Conservation (phyloP, 257 asterid genomes). For the Scutellaria barbata region DNA sequence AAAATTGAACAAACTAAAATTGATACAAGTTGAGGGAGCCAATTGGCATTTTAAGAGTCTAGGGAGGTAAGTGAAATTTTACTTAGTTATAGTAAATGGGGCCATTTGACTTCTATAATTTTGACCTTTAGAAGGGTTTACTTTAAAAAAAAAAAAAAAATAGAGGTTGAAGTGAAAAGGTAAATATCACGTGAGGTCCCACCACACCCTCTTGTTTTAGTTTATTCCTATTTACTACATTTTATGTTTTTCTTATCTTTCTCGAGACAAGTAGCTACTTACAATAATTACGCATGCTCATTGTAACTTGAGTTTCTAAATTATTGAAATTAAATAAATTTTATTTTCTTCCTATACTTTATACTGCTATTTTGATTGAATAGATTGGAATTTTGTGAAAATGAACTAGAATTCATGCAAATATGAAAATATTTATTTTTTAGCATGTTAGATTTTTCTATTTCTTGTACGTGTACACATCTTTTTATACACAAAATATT, state of each 20-base stretch:
- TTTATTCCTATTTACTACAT: neutral
- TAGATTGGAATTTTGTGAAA: too few species aligned
- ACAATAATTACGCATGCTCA: neutral
- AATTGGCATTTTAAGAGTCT: neutral
- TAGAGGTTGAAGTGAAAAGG: neutral
- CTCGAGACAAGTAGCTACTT: constrained; percentile 27
- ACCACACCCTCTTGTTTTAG: constrained; percentile 21
- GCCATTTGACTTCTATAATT: constrained; percentile 5
- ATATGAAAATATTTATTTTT: too few species aligned
- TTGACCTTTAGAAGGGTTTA: constrained; percentile 5
- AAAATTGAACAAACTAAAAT: too few species aligned
- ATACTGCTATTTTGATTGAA: too few species aligned
- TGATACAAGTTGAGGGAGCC: neutral
- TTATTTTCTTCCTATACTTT: too few species aligned
- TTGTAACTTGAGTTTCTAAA: neutral
- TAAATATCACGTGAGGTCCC: constrained; percentile 32
- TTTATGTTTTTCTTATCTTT: neutral
- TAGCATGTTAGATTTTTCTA: too few species aligned
- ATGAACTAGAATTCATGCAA: too few species aligned
- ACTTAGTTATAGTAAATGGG: neutral
- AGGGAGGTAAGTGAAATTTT: neutral
- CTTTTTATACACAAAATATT: too few species aligned
- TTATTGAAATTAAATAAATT: too few species aligned
- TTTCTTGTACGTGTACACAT: too few species aligned
- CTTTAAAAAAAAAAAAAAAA: constrained; percentile 16